Evolutionary conservation across 2,329 filamentous ascomycete genomes (phyloP), one percentile per base, ranked within the genome.

Genomic region (Penicillium capsulatum): DNA sequence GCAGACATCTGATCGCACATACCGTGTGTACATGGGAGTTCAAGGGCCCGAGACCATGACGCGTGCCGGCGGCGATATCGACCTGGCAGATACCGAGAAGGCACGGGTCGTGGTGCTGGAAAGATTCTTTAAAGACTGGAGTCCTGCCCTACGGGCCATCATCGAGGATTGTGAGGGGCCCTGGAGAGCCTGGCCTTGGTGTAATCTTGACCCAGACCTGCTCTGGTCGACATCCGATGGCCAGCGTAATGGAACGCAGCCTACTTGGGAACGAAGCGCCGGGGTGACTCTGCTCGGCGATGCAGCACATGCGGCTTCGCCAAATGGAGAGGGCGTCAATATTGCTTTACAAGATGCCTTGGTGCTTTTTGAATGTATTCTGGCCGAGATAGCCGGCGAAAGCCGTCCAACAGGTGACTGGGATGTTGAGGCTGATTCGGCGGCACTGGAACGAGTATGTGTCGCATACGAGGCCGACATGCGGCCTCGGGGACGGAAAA

Each of bases 311-410:
- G 39, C 60, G 13, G 46, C 53, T 15, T 57, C 53, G 3, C 57
- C 57, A 1, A 54, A 55, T 31, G 59, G 59, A 2, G 58, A 56
- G 20, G 59, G 59, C 2, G 59, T 62, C 14, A 62, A 62, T 22
- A 45, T 47, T 29, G 52, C 56, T n/a, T 58, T 60, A 53, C 48
- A 44, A 31, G 57, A 60, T 46, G 45, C 57, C 1, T n/a, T n/a
- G n/a, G n/a, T n/a, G n/a, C n/a, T n/a, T n/a, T n/a, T n/a, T n/a
- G n/a, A n/a, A n/a, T n/a, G n/a, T n/a, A n/a, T n/a, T n/a, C n/a
- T n/a, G n/a, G n/a, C n/a, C n/a, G n/a, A n/a, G n/a, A n/a, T n/a
- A n/a, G n/a, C n/a, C n/a, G n/a, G n/a, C n/a, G n/a, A n/a, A n/a
- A n/a, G n/a, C n/a, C n/a, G n/a, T n/a, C n/a, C n/a, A n/a, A n/a